Evolutionary conservation across 2,329 filamentous ascomycete genomes (phyloP).

Genomic region (Alternaria arbusti): DNA sequence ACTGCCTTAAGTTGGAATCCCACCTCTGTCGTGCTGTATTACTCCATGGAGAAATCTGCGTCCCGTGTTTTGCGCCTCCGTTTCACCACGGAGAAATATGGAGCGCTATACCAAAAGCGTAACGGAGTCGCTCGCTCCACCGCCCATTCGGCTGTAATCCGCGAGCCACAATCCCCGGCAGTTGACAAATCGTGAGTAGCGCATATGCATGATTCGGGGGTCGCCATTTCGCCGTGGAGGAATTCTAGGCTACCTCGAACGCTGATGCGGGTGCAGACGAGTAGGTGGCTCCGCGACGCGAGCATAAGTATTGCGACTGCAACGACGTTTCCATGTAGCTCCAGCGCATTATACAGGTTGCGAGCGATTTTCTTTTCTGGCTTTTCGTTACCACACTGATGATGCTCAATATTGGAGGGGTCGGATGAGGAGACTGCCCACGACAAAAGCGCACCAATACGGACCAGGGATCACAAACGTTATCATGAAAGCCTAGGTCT

Average conservation of each 20-base stretch:
- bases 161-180: not conserved
- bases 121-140: not conserved
- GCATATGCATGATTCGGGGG: not conserved
- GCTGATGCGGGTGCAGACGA: no score
- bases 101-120: not conserved
- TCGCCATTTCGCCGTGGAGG: not conserved
- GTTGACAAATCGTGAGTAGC: not conserved
- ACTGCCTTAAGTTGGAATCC: not conserved
- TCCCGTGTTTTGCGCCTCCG: not conserved
- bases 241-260: not conserved
- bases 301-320: not conserved
- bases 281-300: not conserved
- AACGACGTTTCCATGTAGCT: not conserved
- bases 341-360: not conserved
- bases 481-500: not conserved
- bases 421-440: not conserved
- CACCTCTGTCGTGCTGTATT: not conserved
- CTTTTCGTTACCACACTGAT: not conserved
- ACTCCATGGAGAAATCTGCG: not conserved
- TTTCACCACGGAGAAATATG: not conserved
- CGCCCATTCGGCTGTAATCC: not conserved
- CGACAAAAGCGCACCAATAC: not conserved
- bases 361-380: not conserved
- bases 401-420: not conserved
- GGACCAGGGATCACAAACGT: not conserved